Base-by-base conservation (phyloP, 1,284 basidiomycete species). In the Cryptococcus sp. region DNA sequence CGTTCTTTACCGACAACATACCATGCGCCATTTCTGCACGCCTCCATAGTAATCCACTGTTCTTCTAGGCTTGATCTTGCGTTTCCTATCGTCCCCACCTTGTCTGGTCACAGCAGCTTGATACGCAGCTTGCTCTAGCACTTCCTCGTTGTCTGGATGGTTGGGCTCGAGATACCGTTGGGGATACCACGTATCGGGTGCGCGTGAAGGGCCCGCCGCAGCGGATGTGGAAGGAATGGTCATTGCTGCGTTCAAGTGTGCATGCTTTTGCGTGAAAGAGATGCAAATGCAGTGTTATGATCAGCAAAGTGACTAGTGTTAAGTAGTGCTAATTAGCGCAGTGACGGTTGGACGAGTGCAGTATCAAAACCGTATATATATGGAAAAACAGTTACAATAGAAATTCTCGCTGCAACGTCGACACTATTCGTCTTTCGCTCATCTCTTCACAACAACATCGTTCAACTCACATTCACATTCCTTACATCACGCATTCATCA, bases 31-130 rank as follows among this genome's bases (percentile, higher is more conserved):
- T 62, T 90, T 83, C 17, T 89, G 89, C 73, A 95, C 82, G 2
- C 87, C 86, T 25, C 92, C 92, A 68, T 89, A 89, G 73, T 93
- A 96, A 78, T 98, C 95, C 15, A 98, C 92, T 16, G 95, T 98
- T 74, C 93, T 81, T 59, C 95, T 81, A 20, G 95, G 93, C 66
- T 93, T 84, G 55, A 92, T 93, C 80, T 93, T 93, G 80, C 93
- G 91, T 62, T 91, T 83, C 5, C 82, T 78, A 85, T 66, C 68
- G 60, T 71, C 69, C 34, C 69, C 73, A 23, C 64, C 69, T 65
- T 49, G 77, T 63, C 61, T 62, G 1, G 75, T 77, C n/a, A 81
- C 87, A 3, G 89, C 82, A 0, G 79, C 88, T 70, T 89, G 81
- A 70, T 93, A 90, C 55, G 87, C 83, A 57, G 92, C 89, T 58